Conservation (phyloP, 2,329 filamentous ascomycete genomes). For the Cercospora sp. region DNA sequence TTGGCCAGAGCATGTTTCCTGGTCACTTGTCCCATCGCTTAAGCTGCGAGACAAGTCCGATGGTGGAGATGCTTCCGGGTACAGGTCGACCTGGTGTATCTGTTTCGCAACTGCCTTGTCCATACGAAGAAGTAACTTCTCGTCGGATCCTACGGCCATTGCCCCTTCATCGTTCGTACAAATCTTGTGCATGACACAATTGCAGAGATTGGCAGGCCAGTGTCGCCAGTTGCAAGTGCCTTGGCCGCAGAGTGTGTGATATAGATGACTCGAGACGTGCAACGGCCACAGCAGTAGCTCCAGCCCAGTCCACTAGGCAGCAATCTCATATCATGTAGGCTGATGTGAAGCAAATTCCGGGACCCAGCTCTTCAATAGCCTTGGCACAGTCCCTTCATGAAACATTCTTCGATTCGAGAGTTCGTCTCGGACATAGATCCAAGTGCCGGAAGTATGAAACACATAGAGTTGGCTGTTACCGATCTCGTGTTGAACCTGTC, state of each 20-base stretch:
- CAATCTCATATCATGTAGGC: not conserved
- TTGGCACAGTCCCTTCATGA: not conserved
- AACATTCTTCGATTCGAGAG: not conserved
- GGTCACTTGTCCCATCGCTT: not conserved
- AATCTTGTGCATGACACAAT: not conserved
- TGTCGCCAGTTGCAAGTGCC: not conserved
- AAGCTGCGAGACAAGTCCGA: not conserved
- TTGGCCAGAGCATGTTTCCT: not conserved
- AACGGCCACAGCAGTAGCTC: not conserved
- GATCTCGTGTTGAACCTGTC: not conserved
- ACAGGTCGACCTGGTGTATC: not conserved
- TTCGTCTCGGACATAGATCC: not conserved
- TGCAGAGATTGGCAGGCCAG: not conserved
- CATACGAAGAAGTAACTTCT: not conserved
- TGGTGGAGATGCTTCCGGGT: not conserved
- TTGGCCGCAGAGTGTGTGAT: not conserved
- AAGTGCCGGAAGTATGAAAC: not conserved
- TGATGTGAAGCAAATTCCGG: not conserved
- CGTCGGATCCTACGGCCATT: not conserved
- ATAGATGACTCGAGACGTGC: not conserved
- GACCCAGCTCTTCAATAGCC: not conserved
- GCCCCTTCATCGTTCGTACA: not conserved
- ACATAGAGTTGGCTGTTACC: not conserved
- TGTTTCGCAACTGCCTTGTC: not conserved
- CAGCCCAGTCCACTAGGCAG: not conserved